Evolutionary conservation across 176 grass and related monocot species (phyloP), one percentile per base, ranked within the genome.

Genomic region (Hsuehochloa calcarea): DNA sequence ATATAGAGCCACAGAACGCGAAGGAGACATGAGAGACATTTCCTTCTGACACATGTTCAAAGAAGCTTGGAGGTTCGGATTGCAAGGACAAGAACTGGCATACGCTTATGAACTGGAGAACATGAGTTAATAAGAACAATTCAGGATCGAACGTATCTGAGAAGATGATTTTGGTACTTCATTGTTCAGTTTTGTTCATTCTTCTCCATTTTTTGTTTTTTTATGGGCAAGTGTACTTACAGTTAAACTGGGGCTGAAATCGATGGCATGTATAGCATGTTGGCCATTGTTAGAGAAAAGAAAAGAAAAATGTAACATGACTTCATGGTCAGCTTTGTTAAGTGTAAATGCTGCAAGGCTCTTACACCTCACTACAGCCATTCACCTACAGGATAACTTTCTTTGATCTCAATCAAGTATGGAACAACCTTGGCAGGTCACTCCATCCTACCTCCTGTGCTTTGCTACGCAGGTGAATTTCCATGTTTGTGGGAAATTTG

Each of bases 1-100:
- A 51, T 92, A 96, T 22, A 87, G 97, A 84, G 81, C 84, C 58
- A 56, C 78, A 25, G 97, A 99, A 74, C 93, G 92, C 0, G 97
- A 92, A 74, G 79, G 87, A 15, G 81, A 90, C 37, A 37, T 51
- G 40, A 83, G 89, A 26, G 97, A 99, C 74, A 51, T 89, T 62
- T 95, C 87, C 14, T 95, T 76, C 44, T 17, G 51, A 23, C 68
- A 55, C 34, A 71, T 9, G 64, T 10, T 4, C 25, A 44, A 73
- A 81, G 22, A 27, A 38, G 75, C 10, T 80, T 1, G 3, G 61
- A 54, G 60, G 13, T 16, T 56, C 5, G 38, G 17, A 71, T 11
- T 47, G 72, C 77, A 45, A 62, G n/a, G 66, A 52, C 34, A 69
- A 54, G 64, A 76, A 27, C 25, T 39, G 43, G 8, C 56, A 16